Conservation (phyloP, 2,329 filamentous ascomycete genomes). For the Aspergillus sclerotialis region DNA sequence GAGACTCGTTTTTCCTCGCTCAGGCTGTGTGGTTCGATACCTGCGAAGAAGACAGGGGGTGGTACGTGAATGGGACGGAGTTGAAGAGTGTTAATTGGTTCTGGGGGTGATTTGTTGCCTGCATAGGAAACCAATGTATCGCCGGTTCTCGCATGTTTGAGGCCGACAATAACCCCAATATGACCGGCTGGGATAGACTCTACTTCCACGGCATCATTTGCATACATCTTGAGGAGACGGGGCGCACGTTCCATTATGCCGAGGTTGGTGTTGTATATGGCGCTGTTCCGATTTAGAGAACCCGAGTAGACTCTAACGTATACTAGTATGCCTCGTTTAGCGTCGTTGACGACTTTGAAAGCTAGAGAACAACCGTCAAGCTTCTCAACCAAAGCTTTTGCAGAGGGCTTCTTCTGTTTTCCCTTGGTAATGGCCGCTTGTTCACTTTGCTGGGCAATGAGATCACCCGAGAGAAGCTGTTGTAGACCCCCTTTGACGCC, state of each 20-base stretch:
- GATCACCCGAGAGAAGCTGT: conserved; percentile 40
- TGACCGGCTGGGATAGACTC: conserved; percentile 74
- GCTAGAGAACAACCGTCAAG: conserved; percentile 64
- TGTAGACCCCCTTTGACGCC: conserved; percentile 49
- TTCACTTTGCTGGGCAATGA: conserved; percentile 30
- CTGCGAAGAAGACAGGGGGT: conserved; percentile 93
- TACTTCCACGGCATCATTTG: conserved; percentile 78
- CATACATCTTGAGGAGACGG: conserved; percentile 81
- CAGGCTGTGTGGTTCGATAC: conserved; percentile 72
- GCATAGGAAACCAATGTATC: conserved; percentile 79
- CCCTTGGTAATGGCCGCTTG: conserved; percentile 28
- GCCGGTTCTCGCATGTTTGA: conserved; percentile 87
- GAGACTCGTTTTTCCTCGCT: conserved; percentile 74
- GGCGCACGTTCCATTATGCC: conserved; percentile 71
- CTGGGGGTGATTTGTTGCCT: conserved; percentile 58
- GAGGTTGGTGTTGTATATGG: conserved; percentile 82
- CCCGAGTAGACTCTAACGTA: conserved; percentile 92
- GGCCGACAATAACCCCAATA: conserved; percentile 85
- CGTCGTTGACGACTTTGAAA: conserved; percentile 92
- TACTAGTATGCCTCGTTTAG: conserved; percentile 76
- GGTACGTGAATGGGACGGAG: conserved; percentile 83
- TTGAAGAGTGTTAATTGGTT: conserved; percentile 66
- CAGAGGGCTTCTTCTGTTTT: conserved; percentile 33
- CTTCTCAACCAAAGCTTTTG: conserved; percentile 51
- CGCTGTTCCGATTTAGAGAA: conserved; percentile 62